Conservation (phyloP, 2,329 filamentous ascomycete species). For the Aspergillus sp. region DNA sequence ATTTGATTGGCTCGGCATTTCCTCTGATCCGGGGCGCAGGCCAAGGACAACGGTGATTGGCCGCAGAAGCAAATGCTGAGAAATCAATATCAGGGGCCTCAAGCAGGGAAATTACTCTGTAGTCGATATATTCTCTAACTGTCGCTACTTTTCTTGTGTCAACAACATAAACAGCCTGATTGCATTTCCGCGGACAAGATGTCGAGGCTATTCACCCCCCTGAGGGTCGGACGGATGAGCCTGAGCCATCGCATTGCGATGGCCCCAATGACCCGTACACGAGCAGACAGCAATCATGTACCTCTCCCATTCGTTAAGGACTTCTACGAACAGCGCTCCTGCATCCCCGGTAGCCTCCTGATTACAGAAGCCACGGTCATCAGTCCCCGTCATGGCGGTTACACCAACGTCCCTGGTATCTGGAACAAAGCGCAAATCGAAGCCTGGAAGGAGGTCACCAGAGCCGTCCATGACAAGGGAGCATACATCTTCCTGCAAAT, state of each 20-base stretch:
- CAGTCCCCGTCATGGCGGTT: slow-evolving; percentile 40
- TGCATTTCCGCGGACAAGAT: too few species aligned
- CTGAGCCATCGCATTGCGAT: slow-evolving; percentile 43
- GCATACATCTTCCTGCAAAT: slow-evolving; percentile 56
- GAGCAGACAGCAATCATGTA: slow-evolving; percentile 41
- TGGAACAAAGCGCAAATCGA: slow-evolving; percentile 49
- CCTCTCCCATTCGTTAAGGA: slow-evolving; percentile 38
- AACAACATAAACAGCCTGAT: too few species aligned
- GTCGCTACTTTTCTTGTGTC: too few species aligned
- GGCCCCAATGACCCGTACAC: slow-evolving; percentile 48
- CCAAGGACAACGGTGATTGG: too few species aligned
- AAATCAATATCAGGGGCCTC: too few species aligned
- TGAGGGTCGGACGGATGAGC: slow-evolving; percentile 29
- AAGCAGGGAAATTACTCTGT: too few species aligned
- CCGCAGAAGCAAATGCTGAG: too few species aligned
- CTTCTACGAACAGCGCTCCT: slow-evolving; percentile 49
- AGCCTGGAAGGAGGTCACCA: slow-evolving; percentile 53
- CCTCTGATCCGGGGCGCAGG: too few species aligned
- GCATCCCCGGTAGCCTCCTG: slow-evolving; percentile 47
- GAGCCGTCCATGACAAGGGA: slow-evolving; percentile 55
- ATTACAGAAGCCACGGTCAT: slow-evolving; percentile 52
- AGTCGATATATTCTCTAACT: too few species aligned
- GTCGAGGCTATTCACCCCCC: slow-evolving; percentile 14
- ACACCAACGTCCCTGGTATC: slow-evolving; percentile 50
- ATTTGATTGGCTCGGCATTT: too few species aligned